phyloP scores from a whole-genome alignment of 1,284 basidiomycete species.

The Microbotryum scabiosae region DNA sequence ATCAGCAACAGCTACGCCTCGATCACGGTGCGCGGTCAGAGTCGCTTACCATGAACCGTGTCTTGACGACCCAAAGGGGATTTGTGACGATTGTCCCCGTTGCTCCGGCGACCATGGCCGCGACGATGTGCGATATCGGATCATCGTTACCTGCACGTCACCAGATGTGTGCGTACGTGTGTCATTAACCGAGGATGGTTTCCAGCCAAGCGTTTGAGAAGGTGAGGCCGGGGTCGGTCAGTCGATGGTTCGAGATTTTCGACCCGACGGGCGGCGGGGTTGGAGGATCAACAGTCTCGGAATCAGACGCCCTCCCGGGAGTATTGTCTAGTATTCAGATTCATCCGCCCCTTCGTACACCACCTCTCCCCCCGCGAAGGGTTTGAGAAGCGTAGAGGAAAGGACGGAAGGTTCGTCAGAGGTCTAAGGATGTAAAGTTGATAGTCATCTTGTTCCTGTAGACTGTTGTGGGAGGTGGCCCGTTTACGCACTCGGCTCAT shows the following conservation, averaged over 20 bases:
- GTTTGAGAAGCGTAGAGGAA: background rate
- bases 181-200: background rate
- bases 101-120: slow-evolving; percentile 86
- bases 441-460: slow-evolving; percentile 11
- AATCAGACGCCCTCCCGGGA: slow-evolving; percentile 32
- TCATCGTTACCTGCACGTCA: slow-evolving; percentile 25
- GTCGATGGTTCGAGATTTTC: background rate
- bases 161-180: background rate
- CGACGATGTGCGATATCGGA: slow-evolving; percentile 63
- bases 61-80: slow-evolving; percentile 95
- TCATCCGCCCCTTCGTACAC: slow-evolving; percentile 13
- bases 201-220: background rate
- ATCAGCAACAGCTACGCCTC: background rate
- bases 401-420: slow-evolving; percentile 32
- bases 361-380: background rate
- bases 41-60: slow-evolving; percentile 79
- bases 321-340: slow-evolving; percentile 28
- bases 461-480: background rate
- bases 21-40: background rate
- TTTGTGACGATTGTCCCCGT: slow-evolving; percentile 83
- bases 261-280: background rate
- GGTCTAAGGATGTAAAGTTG: slow-evolving; percentile 30
- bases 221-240: background rate
- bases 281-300: background rate
- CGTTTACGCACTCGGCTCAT: no score